A percentile compares a stretch with the other conserved stretches of the same genome.
Evolutionary conservation across 345 rosid genomes (phyloP).

Genomic region (Citropsis articulata): DNA sequence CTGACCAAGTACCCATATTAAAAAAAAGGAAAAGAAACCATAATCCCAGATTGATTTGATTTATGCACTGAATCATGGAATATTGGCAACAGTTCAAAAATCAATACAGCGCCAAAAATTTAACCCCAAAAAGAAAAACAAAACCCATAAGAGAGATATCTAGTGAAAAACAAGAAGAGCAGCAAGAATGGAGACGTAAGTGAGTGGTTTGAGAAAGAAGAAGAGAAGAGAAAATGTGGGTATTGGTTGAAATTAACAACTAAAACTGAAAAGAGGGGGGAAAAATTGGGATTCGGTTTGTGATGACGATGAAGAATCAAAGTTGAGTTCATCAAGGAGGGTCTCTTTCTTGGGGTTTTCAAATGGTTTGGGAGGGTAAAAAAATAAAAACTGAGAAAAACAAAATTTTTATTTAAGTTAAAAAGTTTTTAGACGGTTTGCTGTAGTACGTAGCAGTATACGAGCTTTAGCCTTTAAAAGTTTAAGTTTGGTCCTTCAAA

Average conservation of each 20-base stretch:
- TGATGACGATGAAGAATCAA: constrained; percentile 50
- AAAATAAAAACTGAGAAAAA: constrained; percentile 8
- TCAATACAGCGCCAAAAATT: neutral
- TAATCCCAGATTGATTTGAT: constrained; percentile 6
- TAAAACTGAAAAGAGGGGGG: neutral
- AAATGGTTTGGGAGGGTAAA: constrained; percentile 76
- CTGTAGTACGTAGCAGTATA: no score
- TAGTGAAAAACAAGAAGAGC: constrained; percentile 14
- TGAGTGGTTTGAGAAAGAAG: neutral
- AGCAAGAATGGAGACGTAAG: constrained; percentile 14
- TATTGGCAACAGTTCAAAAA: constrained; percentile 30
- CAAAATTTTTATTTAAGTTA: constrained; percentile 7
- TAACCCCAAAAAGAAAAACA: neutral
- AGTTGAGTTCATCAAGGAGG: constrained; percentile 67
- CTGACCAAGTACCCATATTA: constrained; percentile 60
- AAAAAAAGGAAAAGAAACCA: neutral
- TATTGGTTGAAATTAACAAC: constrained; percentile 3
- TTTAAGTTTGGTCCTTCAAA: neutral
- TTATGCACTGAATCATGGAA: constrained; percentile 44
- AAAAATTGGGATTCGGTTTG: constrained; percentile 48
- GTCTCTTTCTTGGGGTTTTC: constrained; percentile 81
- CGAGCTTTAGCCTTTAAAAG: neutral
- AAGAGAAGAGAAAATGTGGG: constrained; percentile 30
- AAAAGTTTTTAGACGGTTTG: constrained; percentile 12
- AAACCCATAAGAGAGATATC: constrained; percentile 10